These are phyloP conservation scores for Drosera capensis DNA, from an alignment of 148 eudicot genomes.

Conservation along the genomic window DNA sequence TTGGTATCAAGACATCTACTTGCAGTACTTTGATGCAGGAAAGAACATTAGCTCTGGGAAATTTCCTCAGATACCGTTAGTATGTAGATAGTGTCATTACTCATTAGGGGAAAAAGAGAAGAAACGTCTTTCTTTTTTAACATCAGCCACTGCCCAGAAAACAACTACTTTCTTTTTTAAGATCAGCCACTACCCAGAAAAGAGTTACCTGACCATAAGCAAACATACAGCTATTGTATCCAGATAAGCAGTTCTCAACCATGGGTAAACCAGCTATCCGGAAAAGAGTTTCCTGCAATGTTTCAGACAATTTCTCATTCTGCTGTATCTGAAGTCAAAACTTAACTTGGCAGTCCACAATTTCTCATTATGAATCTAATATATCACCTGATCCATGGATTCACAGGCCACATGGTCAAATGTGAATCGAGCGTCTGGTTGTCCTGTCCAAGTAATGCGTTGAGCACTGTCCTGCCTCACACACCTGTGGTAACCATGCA, in stretches of 20 bases:
- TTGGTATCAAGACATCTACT: too few relatives aligned
- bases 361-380: background rate
- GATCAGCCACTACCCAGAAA: background rate
- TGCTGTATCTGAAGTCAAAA: too few relatives aligned
- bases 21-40: too few relatives aligned
- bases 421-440: slow-evolving; percentile 85
- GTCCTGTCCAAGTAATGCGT: slow-evolving; percentile 73
- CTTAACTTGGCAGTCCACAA: background rate
- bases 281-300: slow-evolving; percentile 82
- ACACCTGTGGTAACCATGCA: slow-evolving; percentile 61
- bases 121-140: too few relatives aligned
- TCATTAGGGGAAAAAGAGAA: too few relatives aligned
- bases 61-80: too few relatives aligned
- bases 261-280: slow-evolving; percentile 93
- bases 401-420: slow-evolving; percentile 99
- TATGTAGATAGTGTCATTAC: too few relatives aligned
- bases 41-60: too few relatives aligned
- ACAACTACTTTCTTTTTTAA: background rate
- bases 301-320: background rate
- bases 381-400: slow-evolving; percentile 79
- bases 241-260: slow-evolving; percentile 96
- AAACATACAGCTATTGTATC: slow-evolving; percentile 93
- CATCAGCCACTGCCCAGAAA: background rate
- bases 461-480: slow-evolving; percentile 88
- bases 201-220: slow-evolving; percentile 87